Evolutionary conservation across 306 rosid genomes (phyloP).

Genomic region (Prunus fruticosa): DNA sequence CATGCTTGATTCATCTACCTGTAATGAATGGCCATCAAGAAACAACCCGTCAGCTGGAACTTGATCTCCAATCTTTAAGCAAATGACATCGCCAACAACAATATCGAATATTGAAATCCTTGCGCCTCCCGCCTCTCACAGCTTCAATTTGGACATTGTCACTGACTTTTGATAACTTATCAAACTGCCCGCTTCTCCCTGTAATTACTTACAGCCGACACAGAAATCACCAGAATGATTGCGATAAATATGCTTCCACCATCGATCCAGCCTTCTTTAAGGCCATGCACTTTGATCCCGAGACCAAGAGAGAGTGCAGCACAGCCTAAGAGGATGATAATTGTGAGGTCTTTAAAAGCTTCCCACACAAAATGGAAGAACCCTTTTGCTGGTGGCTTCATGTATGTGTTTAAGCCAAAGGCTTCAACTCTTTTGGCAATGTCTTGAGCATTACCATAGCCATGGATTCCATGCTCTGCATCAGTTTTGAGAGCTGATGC

Average conservation of each 20-base stretch:
- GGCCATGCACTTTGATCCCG: constrained; percentile 34
- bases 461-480: constrained; percentile 18
- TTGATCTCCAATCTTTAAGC: constrained; percentile 48
- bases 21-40: constrained; percentile 34
- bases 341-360: constrained; percentile 40
- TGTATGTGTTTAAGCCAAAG: constrained; percentile 16
- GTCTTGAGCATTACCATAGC: neutral
- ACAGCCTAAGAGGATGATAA: constrained; percentile 34
- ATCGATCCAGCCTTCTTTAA: constrained; percentile 43
- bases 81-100: constrained; percentile 42
- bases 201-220: constrained; percentile 34
- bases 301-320: constrained; percentile 41
- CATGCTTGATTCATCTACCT: constrained; percentile 51
- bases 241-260: constrained; percentile 40
- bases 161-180: constrained; percentile 33
- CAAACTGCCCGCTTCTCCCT: constrained; percentile 41
- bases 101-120: constrained; percentile 38
- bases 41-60: constrained; percentile 51
- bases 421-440: neutral
- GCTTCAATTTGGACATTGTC: constrained; percentile 37
- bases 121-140: constrained; percentile 29
- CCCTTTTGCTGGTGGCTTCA: constrained; percentile 26
- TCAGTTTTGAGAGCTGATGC: constrained; percentile 29
- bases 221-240: constrained; percentile 28
- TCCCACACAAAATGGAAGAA: constrained; percentile 29